Percentiles rank a stretch among this genome's conserved stretches.
Evolutionary conservation across 2,329 filamentous ascomycete genomes (phyloP).

Genomic region (Fusarium hostae): DNA sequence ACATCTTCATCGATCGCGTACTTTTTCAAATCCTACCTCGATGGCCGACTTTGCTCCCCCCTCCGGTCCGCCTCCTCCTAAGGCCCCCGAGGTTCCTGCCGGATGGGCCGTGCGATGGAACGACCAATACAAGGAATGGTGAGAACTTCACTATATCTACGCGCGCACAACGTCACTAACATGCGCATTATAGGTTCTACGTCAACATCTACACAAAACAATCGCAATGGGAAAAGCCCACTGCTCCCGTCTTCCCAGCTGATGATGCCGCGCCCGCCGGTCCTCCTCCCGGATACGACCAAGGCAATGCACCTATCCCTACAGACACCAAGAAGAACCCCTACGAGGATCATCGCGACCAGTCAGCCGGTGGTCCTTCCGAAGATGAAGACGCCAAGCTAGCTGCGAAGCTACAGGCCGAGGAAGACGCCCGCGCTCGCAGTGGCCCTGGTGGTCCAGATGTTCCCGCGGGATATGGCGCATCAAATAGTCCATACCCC

Average conservation of each 20-base stretch:
- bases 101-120: constrained; percentile 91
- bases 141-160: constrained; percentile 40
- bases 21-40: constrained; percentile 7
- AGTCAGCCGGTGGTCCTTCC: constrained; percentile 49
- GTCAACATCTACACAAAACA: constrained; percentile 88
- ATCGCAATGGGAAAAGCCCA: constrained; percentile 91
- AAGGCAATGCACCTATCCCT: constrained; percentile 53
- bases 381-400: constrained; percentile 76
- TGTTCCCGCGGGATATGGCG: constrained; percentile 49
- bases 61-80: constrained; percentile 65
- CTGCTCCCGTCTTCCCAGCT: constrained; percentile 69
- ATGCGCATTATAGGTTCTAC: constrained; percentile 74
- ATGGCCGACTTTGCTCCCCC: constrained; percentile 68
- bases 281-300: constrained; percentile 75
- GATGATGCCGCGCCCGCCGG: constrained; percentile 60
- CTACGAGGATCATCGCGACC: constrained; percentile 61
- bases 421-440: constrained; percentile 76
- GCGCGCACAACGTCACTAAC: constrained; percentile 20
- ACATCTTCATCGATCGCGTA: background rate
- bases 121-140: constrained; percentile 88
- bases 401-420: constrained; percentile 82
- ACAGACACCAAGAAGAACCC: constrained; percentile 76
- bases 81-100: constrained; percentile 68
- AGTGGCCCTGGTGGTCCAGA: constrained; percentile 45
- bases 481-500: constrained; percentile 45